Base-by-base conservation (phyloP, 495 filamentous ascomycete genomes). In the Penicillium riverlandense region DNA sequence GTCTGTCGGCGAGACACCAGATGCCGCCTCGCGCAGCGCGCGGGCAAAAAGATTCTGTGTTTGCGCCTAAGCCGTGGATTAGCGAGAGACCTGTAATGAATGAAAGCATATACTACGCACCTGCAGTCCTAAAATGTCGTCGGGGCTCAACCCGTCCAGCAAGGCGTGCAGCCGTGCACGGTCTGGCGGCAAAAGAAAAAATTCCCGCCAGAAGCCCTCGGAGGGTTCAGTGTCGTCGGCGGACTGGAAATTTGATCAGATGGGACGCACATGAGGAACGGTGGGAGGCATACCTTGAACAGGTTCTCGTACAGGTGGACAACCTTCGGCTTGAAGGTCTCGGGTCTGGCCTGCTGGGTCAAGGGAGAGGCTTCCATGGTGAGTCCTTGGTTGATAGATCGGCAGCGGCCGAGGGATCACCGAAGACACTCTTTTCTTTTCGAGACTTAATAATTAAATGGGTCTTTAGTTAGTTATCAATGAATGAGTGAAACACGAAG, bases 151-250 rank as follows among this genome's bases (percentile, higher is more conserved):
- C 9, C 73, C 62, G 22, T 81, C 77, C 36, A 98, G 73, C 32
- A 90, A 74, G 33, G 65, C 65, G 49, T 75, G 76, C 43, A 98
- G 65, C 40, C 78, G 74, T 1, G 69, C 59, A 33, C 76, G 73
- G 59, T 95, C 85, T 29, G 92, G 90, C 39, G 77, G 77, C 38
- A 96, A 74, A 34, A 97, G 73, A 66, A 97, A 98, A 67, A 97
- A 88, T 66, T 96, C 91, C 41, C 79, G 76, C 94, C 92, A 99
- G 67, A 96, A 99, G 8, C 90, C 92, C 47, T 96, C 88, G 0
- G 84, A 77, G 40, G 80, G 81, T 32, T 86, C 82, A 33, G 75
- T 66, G 45, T 75, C 75, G 36, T 88, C 84, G 11, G 62, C 37
- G 2, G 47, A 49, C 65, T 65, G 53, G 8, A 11, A 5, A 29